A percentile compares a stretch with the other conserved stretches of the same genome.
Evolutionary conservation across 1,284 basidiomycete species (phyloP).

Genomic region (Ceratobasidium sp.): DNA sequence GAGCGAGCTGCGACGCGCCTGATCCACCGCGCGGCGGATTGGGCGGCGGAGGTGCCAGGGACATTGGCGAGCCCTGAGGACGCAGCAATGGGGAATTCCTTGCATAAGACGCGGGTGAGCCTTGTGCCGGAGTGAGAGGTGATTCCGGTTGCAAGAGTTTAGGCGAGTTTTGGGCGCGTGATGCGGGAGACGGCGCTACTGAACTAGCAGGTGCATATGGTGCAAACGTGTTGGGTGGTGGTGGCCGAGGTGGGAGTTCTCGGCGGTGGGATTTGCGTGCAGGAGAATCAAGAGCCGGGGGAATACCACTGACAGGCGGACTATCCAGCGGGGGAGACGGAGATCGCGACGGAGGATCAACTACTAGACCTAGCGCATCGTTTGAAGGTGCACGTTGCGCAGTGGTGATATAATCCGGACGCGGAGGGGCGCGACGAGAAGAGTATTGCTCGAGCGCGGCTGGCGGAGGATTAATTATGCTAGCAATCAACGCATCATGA

Average conservation of each 20-base stretch:
- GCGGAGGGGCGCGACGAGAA: not conserved
- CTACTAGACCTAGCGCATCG: not conserved
- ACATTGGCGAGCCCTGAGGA: conserved; percentile 16
- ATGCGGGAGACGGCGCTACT: not conserved
- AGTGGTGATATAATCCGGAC: conserved; percentile 32
- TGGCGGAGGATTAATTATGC: conserved; percentile 6
- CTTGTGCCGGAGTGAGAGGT: not conserved
- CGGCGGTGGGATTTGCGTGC: conserved; percentile 8
- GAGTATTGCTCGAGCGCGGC: conserved; percentile 26
- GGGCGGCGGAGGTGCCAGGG: conserved; percentile 5
- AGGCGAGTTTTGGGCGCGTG: not conserved
- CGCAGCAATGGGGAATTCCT: conserved; percentile 3
- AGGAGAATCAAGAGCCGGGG: conserved; percentile 1
- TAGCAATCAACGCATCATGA: conserved; percentile 16
- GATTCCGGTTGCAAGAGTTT: conserved; percentile 9
- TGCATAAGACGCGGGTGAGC: not conserved
- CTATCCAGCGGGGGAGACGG: not conserved
- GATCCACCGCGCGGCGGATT: not conserved
- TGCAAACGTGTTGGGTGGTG: conserved; percentile 21
- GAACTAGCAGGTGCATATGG: conserved; percentile 17
- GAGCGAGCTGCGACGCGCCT: conserved; percentile 22
- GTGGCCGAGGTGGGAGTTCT: conserved; percentile 27
- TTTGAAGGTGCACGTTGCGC: conserved; percentile 13
- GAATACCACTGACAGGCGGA: not conserved
- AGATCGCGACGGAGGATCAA: conserved; percentile 5